phyloP scores from a whole-genome alignment of 2,329 filamentous ascomycete genomes.

The Hypoxylon rubiginosum region DNA sequence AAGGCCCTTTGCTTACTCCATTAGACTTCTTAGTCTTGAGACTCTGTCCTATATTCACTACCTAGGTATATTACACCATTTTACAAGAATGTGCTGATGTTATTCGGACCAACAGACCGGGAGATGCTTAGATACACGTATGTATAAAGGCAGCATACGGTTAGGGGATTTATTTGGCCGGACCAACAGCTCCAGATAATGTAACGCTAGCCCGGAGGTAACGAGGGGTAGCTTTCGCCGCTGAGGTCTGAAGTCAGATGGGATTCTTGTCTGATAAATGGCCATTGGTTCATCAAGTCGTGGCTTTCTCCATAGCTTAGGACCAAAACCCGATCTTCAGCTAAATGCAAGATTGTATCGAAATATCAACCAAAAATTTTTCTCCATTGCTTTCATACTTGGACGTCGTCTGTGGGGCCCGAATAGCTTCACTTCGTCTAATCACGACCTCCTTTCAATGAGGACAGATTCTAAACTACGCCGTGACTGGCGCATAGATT shows the following conservation, averaged over 20 bases:
- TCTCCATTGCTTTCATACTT: conserved; percentile 7
- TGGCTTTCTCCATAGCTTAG: conserved; percentile 17
- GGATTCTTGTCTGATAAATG: conserved; percentile 22
- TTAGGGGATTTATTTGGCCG: conserved; percentile 26
- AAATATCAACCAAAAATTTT: conserved; percentile 12
- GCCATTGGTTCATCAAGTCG: conserved; percentile 1
- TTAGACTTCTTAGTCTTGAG: conserved; percentile 12
- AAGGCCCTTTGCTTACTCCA: not conserved
- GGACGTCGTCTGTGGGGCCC: conserved; percentile 13
- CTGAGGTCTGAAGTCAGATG: conserved; percentile 1
- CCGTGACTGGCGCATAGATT: not conserved
- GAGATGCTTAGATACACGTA: too few species aligned
- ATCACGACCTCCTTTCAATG: not conserved
- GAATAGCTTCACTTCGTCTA: conserved; percentile 3
- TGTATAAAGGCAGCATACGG: conserved; percentile 7
- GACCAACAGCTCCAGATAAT: conserved; percentile 41
- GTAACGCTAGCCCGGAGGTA: conserved; percentile 32
- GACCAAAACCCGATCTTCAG: conserved; percentile 33
- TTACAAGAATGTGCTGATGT: conserved; percentile 23
- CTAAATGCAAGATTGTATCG: conserved; percentile 31
- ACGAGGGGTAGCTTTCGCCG: conserved; percentile 26
- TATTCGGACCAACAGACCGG: conserved; percentile 3
- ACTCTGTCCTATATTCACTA: conserved; percentile 1
- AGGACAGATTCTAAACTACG: not conserved
- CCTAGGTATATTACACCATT: conserved; percentile 7